Evolutionary conservation across 495 filamentous ascomycete genomes (phyloP), one percentile per base, ranked within the genome.

Genomic region (Podospora sp.): DNA sequence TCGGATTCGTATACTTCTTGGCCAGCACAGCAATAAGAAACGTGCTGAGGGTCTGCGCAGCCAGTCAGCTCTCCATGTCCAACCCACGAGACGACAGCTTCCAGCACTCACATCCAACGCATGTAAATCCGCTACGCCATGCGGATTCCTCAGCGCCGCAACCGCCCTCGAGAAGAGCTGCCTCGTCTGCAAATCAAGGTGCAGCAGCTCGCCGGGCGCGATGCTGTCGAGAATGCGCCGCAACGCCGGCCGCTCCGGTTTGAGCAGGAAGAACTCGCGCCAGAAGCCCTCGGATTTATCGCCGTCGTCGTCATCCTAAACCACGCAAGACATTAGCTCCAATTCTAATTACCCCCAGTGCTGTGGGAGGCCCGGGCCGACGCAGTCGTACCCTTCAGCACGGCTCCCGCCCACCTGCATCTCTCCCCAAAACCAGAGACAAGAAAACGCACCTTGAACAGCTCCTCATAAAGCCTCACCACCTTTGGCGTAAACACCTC

Each of bases 1-100:
- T 97, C 21, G 94, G 91, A 71, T 97, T 98, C 40, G 92, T 96
- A 77, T 97, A 98, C 73, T 90, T 92, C 78, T 97, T 99, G 57
- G 84, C 84, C 72, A 98, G 82, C 20, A 96, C 83, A 21, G 85
- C 85, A 40, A 88, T 87, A 79, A 99, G 84, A 76, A 98, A 97
- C 40, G 90, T 87, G 79, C 91, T 93, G 73, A 97, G 86, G 71
- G 94, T 97, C 93, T 98, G 76, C 33, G 12, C 24, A 14, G 49
- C 65, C 36, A 46, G 16, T 55, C 52, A 61, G 25, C 11, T 2
- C 35, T 3, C n/a, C 26, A 22, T 18, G 21, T 25, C 56, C 20
- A 55, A 6, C 26, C 56, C 56, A 59, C 40, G 2, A 59, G 22
- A 6, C 2, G n/a, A 59, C 56, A 9, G 6, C n/a, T 22, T n/a